Evolutionary conservation across 345 rosid genomes (phyloP), one percentile per base, ranked within the genome.

Genomic region (Pugionium cornutum): DNA sequence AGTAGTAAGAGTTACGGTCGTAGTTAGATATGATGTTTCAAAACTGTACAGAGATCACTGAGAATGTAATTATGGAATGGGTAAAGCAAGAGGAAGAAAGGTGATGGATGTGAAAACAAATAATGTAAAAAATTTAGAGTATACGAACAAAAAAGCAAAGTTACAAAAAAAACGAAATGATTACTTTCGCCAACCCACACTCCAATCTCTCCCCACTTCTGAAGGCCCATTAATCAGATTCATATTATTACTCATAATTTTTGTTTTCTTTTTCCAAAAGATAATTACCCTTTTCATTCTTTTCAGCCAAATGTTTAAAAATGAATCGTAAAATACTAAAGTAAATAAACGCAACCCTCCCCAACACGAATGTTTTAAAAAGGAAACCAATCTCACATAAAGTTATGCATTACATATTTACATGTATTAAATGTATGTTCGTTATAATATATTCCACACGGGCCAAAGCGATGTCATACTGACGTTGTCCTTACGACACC

Each of bases 171-270:
- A 40, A 53, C 46, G 81, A 84, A 80, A 86, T 84, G 88, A 88
- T 88, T 80, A 53, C 54, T 55, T 65, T 72, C 65, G 75, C 86
- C 81, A 51, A 73, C 83, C 79, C 76, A 44, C 72, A 41, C 60
- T 78, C 18, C 18, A 18, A 18, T 18, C 18, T 18, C 18, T 18
- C 18, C 18, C 77, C 77, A 74, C 77, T 74, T 74, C 64, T 62
- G 67, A 66, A 83, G 81, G 69, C 71, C 80, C 81, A 61, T 64
- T 52, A 54, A 67, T 43, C 53, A 63, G 52, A 59, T 56, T 31
- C 62, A 52, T 47, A 71, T 64, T 44, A 58, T 64, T 63, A 65
- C 48, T 56, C 32, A 26, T 35, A 43, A 32, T 29, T 18, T 18
- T 18, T 18, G 18, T n/a, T 43, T 63, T 48, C 32, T 18, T 34